These are phyloP conservation scores for Eucalyptus rudis DNA, from an alignment of 345 rosid species.

Conservation along the genomic window DNA sequence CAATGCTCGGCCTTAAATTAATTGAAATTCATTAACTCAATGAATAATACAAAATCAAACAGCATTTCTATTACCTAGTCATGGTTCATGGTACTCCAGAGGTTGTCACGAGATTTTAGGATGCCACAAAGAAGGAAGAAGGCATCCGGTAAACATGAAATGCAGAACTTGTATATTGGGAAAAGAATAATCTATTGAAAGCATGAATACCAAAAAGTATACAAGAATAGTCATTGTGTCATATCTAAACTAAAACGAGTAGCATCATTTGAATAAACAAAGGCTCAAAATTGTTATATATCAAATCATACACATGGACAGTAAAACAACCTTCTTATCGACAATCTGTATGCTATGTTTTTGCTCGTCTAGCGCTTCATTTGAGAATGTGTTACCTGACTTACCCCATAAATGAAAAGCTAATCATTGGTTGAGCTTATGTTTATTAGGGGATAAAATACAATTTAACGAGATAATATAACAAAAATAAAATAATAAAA, in stretches of 20 bases:
- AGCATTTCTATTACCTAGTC: no score
- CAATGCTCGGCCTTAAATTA: no score
- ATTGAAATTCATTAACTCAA: no score
- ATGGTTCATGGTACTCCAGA: no score
- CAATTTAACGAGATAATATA: no score
- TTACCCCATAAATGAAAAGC: constrained; percentile 12
- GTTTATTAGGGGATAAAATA: no score
- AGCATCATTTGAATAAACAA: neutral
- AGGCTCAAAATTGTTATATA: constrained; percentile 2
- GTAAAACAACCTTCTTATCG: constrained; percentile 85
- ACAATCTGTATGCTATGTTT: constrained; percentile 86
- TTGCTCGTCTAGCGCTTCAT: constrained; percentile 85
- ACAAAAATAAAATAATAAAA: no score
- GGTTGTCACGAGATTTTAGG: no score
- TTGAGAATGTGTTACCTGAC: constrained; percentile 67
- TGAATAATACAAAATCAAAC: no score
- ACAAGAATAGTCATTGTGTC: neutral
- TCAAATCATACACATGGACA: constrained; percentile 89
- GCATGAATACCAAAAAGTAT: neutral
- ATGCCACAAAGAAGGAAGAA: neutral
- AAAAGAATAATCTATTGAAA: neutral
- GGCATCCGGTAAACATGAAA: neutral
- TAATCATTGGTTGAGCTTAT: no score
- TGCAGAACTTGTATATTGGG: neutral
- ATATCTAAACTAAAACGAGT: neutral